Base-by-base conservation (phyloP, 371 early-diverging fungal species). In the Mortierella sp. region DNA sequence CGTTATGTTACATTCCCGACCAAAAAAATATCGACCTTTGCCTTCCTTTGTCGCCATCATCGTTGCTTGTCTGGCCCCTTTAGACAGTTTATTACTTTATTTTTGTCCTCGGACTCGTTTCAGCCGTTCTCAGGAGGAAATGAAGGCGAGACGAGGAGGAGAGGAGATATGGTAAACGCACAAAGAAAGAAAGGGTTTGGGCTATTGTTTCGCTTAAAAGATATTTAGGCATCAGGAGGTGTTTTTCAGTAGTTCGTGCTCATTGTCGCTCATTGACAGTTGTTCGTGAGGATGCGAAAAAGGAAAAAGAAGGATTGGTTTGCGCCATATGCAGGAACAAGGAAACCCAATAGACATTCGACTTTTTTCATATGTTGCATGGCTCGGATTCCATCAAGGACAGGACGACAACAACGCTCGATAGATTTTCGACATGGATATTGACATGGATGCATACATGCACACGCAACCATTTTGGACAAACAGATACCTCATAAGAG, bases 101-200 rank as follows among this genome's bases (percentile, higher is more conserved):
- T 68, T 65, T 65, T 68, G 44, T 68, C 38, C 24, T 14, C 55
- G 55, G 38, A 63, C 19, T 24, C 21, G 68, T 68, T 68, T 68
- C 68, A 68, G 38, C 68, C 11, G 42, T 24, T 34, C 38, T 7
- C 24, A 38, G 42, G 24, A 68, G 34, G 38, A 68, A 3, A 21
- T 13, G 24, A 19, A 8, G 31, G 26, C 47, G 21, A 24, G 34
- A 63, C 34, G 34, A 13, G 31, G 63, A 63, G 28, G 58, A 9
- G 13, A 26, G 58, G 3, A 0, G 8, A 26, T 58, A 26, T 19
- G 21, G 26, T 2, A 63, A 16, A 14, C 63, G 31, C 19, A 19
- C 60, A 19, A 34, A 19, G 8, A 63, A 16, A 63, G 28, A 28
- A 60, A 63, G 63, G 63, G 34, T 63, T 31, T 8, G 19, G 7